Evolutionary conservation across 2,329 filamentous ascomycete genomes (phyloP).

Genomic region (Sclerotinia borealis): DNA sequence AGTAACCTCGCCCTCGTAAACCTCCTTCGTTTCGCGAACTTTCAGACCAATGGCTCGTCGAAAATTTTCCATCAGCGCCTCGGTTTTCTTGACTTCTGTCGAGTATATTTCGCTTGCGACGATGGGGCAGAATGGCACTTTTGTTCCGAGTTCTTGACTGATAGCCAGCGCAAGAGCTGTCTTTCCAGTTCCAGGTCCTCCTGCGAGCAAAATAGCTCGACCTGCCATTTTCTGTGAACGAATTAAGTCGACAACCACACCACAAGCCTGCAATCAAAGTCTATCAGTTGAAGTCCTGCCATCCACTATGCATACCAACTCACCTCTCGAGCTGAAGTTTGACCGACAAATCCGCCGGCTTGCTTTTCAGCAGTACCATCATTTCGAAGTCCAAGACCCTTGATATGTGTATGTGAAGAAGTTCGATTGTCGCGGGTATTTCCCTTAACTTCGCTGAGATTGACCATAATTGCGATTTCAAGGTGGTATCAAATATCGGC

Average conservation of each 20-base stretch:
- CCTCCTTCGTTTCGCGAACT: conserved; percentile 97
- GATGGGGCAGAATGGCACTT: conserved; percentile 97
- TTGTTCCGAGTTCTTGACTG: conserved; percentile 93
- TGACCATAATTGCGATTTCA: conserved; percentile 56
- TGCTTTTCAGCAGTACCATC: conserved; percentile 82
- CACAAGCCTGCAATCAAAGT: conserved; percentile 75
- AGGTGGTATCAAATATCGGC: background rate
- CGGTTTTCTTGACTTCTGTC: conserved; percentile 98
- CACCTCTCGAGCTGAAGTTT: conserved; percentile 83
- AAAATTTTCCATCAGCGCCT: conserved; percentile 99
- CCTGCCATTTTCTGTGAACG: conserved; percentile 97
- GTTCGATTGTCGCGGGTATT: conserved; percentile 94
- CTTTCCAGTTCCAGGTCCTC: conserved; percentile 94
- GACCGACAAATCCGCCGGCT: conserved; percentile 81
- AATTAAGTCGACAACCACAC: conserved; percentile 93
- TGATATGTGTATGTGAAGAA: conserved; percentile 96
- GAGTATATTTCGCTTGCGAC: conserved; percentile 98
- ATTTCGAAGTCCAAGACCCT: conserved; percentile 77
- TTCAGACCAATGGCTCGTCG: conserved; percentile 91
- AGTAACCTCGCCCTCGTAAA: conserved; percentile 97
- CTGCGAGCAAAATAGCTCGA: conserved; percentile 84
- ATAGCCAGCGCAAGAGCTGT: conserved; percentile 92
- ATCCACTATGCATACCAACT: conserved; percentile 21
- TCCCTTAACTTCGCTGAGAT: conserved; percentile 91
- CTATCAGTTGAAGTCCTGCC: conserved; percentile 78